Conservation (phyloP, 2,329 filamentous ascomycete species). For the Penicillium thymicola region DNA sequence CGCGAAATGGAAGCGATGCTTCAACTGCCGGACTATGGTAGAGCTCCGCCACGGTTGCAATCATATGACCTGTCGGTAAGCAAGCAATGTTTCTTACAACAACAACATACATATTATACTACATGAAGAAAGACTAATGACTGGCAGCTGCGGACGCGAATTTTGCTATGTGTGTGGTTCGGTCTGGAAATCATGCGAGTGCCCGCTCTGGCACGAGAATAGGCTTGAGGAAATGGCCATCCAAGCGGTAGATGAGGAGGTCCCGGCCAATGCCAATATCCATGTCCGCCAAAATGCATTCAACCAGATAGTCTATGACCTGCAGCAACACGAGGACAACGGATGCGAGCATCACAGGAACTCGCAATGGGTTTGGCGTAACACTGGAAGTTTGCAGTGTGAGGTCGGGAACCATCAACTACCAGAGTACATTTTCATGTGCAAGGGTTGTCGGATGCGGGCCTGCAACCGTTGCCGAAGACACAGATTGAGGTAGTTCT, state of each 20-base stretch:
- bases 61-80: conserved; percentile 20
- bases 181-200: conserved; percentile 10
- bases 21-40: conserved; percentile 15
- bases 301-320: background rate
- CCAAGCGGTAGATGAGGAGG: conserved; percentile 7
- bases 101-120: background rate
- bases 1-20: conserved; percentile 13
- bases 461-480: conserved; percentile 5
- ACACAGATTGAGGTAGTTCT: background rate
- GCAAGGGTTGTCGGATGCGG: conserved; percentile 10
- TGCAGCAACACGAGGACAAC: conserved; percentile 7
- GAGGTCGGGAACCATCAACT: background rate
- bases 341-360: conserved; percentile 11
- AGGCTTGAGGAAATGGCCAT: conserved; percentile 6
- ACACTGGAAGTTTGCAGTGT: background rate
- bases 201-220: conserved; percentile 8
- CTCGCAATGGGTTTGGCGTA: conserved; percentile 9
- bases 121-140: background rate
- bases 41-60: conserved; percentile 14
- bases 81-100: background rate
- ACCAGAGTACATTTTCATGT: conserved; percentile 11
- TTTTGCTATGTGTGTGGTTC: conserved; percentile 11
- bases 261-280: background rate
- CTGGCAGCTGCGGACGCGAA: conserved; percentile 7
- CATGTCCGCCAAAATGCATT: conserved; percentile 1